Evolutionary conservation across 2,329 filamentous ascomycete genomes (phyloP), one percentile per base, ranked within the genome.

Genomic region (Eurotiales sp.): DNA sequence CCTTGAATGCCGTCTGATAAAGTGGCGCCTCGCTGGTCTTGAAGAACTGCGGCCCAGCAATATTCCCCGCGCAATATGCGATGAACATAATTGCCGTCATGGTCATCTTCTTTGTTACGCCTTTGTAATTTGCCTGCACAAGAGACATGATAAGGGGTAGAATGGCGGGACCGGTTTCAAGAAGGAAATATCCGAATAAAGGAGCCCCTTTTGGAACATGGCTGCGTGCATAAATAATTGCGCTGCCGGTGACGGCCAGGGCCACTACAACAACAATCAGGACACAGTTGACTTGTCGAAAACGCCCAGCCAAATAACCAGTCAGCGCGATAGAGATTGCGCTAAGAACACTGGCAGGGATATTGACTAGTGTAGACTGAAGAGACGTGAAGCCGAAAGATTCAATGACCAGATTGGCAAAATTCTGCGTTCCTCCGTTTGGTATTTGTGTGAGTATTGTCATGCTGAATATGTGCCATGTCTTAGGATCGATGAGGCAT

Each of bases 291-390:
- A 42, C 8, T 12, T 46, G 43, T 4, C 21, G 3, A 19, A 34
- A 52, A 8, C 50, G 50, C 6, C 50, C 50, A 12, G 50, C 50
- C 6, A 52, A 10, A 17, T 40, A 52, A 2, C 50, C 50, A 8
- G 50, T 52, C 22, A 47, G 23, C 4, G 78, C 79, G 21, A 83
- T 66, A 45, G 70, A 72, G 14, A 79, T 79, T 1, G 77, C 78
- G 2, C 68, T 57, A 6, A 83, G 61, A 0, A 82, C 79, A 17
- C 79, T 80, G 14, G 79, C 80, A 0, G 81, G 80, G 49, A 84
- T 84, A 55, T 83, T 79, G 8, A 84, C 74, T 53, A 81, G 81
- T 53, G 81, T 78, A 0, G 77, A 77, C 3, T 76, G 74, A 1
- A 80, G 64, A 0, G 75, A 76, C 46, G 74, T 72, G 57, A 79